phyloP scores from a whole-genome alignment of 768 basidiomycete species.

The Psilocybe sp. region DNA sequence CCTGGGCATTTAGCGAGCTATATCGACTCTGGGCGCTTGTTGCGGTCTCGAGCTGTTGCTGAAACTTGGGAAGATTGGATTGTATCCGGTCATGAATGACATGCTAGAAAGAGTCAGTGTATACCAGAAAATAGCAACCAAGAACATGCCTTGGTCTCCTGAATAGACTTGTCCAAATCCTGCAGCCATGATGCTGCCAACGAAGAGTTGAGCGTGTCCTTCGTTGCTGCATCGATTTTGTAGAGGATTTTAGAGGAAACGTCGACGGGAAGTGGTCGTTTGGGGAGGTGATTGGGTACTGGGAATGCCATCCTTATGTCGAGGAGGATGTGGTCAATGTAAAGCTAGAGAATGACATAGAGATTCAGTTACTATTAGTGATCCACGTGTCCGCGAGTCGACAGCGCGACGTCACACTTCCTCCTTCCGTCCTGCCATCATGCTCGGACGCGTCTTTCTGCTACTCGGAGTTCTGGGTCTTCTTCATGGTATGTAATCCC shows the following conservation, averaged over 20 bases:
- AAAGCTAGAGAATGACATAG: neutral
- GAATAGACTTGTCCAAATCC: constrained; percentile 72
- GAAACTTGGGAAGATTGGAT: constrained; percentile 58
- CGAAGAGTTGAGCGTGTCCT: constrained; percentile 54
- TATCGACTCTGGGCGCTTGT: constrained; percentile 63
- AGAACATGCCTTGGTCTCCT: constrained; percentile 60
- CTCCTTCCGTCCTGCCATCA: constrained; percentile 19
- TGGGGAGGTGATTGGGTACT: constrained; percentile 70
- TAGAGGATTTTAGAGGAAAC: constrained; percentile 70
- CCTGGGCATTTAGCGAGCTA: constrained; percentile 45
- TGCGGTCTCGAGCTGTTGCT: constrained; percentile 59
- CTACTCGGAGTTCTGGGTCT: constrained; percentile 43
- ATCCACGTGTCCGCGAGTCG: constrained; percentile 26
- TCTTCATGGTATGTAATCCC: constrained; percentile 48
- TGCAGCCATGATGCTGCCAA: constrained; percentile 67
- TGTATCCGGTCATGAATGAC: constrained; percentile 75
- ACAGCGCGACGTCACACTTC: neutral
- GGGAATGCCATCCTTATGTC: constrained; percentile 64
- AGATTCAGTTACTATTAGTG: constrained; percentile 2
- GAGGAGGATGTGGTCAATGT: neutral
- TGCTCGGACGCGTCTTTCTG: constrained; percentile 48
- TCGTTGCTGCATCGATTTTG: constrained; percentile 62
- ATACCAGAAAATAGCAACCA: neutral
- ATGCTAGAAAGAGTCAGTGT: constrained; percentile 36
- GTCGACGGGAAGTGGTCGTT: constrained; percentile 56